Base-by-base conservation (phyloP, 768 basidiomycete species). In the Termitomyces eurrhizus region DNA sequence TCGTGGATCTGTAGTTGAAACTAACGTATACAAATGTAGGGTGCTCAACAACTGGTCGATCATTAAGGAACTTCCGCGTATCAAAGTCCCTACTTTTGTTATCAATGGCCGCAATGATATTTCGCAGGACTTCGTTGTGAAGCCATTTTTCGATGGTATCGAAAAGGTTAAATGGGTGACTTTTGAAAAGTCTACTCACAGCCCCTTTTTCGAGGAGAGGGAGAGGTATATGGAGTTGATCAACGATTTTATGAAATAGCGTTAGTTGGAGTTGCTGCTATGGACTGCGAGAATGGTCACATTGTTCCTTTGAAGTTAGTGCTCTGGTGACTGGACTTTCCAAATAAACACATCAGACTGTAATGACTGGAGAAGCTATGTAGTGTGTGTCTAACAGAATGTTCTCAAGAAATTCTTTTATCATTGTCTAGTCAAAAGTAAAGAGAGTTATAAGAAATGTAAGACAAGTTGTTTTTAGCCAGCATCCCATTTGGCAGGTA, bases 31-130 rank as follows among this genome's bases (percentile, higher is more conserved):
- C 24, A 21, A 46, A 46, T 46, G 9, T 48, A 61, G 65, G 4
- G 59, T 61, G 36, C 57, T 63, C 42, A 78, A 78, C 64, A 64
- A 72, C 2, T 86, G 84, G 83, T 69, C 74, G 12, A 76, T 83
- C 56, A 66, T 81, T 13, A 75, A 79, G 44, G 71, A 77, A 12
- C 67, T 83, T 7, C 72, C 29, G 13, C 56, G 18, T 2, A 59
- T 59, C 44, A 21, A 36, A 26, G 70, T 71, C 14, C 72, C 78
- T 0, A 77, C 75, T 0, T 68, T 84, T 39, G 52, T 78, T 39
- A 73, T 79, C 50, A 81, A 79, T 60, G 79, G 80, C 16, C 63
- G 63, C 8, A 66, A 73, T 45, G 81, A 84, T 65, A 70, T 74
- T 16, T 71, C 73, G 8, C 72, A 75, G 56, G 80, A 81, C 66